phyloP scores from a whole-genome alignment of 768 basidiomycete species.

The Tephrocybe sp. region DNA sequence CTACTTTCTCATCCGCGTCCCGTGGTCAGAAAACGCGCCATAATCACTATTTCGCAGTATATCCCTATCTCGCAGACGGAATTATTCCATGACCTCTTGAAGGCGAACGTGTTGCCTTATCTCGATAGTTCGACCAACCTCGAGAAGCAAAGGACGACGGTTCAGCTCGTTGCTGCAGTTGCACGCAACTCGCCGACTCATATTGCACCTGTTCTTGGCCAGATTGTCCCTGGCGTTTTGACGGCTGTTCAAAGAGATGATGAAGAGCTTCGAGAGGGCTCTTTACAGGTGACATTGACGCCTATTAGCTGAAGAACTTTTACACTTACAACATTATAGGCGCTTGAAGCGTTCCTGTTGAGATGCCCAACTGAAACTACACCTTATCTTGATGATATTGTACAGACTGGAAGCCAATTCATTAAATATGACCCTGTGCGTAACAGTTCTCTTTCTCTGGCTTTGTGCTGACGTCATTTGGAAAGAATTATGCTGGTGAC shows the following conservation, averaged over 20 bases:
- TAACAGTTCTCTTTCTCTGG: not conserved
- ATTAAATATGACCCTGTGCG: slow-evolving; percentile 92
- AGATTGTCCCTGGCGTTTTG: slow-evolving; percentile 70
- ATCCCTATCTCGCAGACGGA: slow-evolving; percentile 67
- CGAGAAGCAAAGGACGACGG: slow-evolving; percentile 74
- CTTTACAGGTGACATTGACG: slow-evolving; percentile 55
- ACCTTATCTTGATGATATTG: slow-evolving; percentile 63
- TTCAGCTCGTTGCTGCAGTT: slow-evolving; percentile 77
- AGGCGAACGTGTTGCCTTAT: slow-evolving; percentile 56
- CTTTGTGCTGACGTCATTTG: slow-evolving; percentile 1
- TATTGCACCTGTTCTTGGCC: slow-evolving; percentile 55
- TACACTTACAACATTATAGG: slow-evolving; percentile 35
- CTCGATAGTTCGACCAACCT: slow-evolving; percentile 48
- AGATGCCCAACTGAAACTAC: slow-evolving; percentile 83
- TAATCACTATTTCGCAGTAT: slow-evolving; percentile 81
- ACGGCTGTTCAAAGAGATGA: slow-evolving; percentile 71
- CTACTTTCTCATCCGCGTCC: slow-evolving; percentile 73
- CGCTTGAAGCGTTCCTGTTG: slow-evolving; percentile 81
- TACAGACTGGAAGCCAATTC: slow-evolving; percentile 68
- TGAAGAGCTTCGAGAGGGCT: slow-evolving; percentile 80
- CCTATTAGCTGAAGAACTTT: not conserved
- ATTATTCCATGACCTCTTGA: slow-evolving; percentile 61
- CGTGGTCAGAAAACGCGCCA: slow-evolving; percentile 91
- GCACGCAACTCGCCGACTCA: slow-evolving; percentile 71
- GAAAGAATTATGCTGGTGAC: slow-evolving; percentile 50